Base-by-base conservation (phyloP, 2,329 filamentous ascomycete species). In the Nakataea oryzae region DNA sequence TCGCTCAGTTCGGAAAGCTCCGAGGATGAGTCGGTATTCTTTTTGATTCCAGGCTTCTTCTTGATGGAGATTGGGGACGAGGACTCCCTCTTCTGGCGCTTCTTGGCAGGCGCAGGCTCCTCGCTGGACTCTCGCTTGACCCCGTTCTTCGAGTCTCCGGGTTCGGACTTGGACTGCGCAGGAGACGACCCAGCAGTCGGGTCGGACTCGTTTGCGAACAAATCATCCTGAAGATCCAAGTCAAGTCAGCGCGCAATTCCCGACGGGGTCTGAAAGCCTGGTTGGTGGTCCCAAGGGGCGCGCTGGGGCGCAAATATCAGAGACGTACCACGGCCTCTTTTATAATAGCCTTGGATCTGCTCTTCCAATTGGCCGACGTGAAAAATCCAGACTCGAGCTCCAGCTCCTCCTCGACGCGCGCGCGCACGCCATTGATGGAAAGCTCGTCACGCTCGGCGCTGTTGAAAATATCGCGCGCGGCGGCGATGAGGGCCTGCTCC, bases 361-460 rank as follows among this genome's bases (percentile, higher is more conserved):
- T 70, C 69, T 87, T 86, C 85, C 85, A 87, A 21, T 79, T 72
- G 0, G 65, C 72, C 2, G 69, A 65, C 17, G 74, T 73, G 59
- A 87, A 79, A 64, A 86, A 85, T 0, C 77, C 81, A 1, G 77
- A 71, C 0, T 79, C 76, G 1, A 87, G 75, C 1, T 69, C 72
- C 0, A 83, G 71, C 56, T 79, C 71, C 32, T 79, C 71, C 63
- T 85, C 82, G 2, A 77, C 79, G 57, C 73, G 74, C 63, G 80
- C 78, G 62, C 85, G 83, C 62, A 85, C 78, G 59, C 74, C 76
- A 67, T 86, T 86, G 63, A 87, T 82, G 0, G 82, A 81, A 11
- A 85, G 75, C 3, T 75, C 66, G 26, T 81, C 78, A 4, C 77
- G 75, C 6, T 72, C 66, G 14, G 77, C 74, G 26, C 70, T 68